Evolutionary conservation across 2,329 filamentous ascomycete genomes (phyloP).

Genomic region (Beauveria australis): DNA sequence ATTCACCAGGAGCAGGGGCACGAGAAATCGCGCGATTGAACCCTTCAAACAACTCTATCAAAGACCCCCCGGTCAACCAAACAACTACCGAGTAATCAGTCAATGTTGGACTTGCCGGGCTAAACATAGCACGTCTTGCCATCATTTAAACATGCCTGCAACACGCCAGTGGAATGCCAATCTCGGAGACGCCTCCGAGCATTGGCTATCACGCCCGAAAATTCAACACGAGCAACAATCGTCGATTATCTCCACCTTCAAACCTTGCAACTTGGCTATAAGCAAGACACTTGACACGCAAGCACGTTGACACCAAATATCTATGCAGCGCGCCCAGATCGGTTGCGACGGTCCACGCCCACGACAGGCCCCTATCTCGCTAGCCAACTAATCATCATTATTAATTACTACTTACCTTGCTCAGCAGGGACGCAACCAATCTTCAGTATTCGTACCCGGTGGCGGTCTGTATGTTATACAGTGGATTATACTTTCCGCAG

Average conservation of each 20-base stretch:
- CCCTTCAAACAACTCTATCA: background rate
- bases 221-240: background rate
- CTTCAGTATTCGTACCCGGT: too few relatives aligned
- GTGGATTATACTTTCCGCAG: background rate
- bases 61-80: background rate
- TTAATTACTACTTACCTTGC: background rate
- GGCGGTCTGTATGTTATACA: background rate
- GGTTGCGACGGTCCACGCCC: background rate
- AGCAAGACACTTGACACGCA: background rate
- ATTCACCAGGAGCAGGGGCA: too few relatives aligned
- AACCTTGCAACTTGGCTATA: background rate
- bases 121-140: background rate
- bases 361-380: background rate
- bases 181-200: background rate
- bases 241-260: background rate
- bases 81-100: background rate
- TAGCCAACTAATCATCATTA: background rate
- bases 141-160: background rate
- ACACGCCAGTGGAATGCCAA: background rate
- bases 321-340: background rate
- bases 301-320: background rate
- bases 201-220: background rate
- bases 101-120: background rate
- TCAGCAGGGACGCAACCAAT: background rate
- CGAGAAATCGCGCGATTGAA: too few relatives aligned